Base-by-base conservation (phyloP, 305 asterid genomes). In the Fraxinus paxiana region DNA sequence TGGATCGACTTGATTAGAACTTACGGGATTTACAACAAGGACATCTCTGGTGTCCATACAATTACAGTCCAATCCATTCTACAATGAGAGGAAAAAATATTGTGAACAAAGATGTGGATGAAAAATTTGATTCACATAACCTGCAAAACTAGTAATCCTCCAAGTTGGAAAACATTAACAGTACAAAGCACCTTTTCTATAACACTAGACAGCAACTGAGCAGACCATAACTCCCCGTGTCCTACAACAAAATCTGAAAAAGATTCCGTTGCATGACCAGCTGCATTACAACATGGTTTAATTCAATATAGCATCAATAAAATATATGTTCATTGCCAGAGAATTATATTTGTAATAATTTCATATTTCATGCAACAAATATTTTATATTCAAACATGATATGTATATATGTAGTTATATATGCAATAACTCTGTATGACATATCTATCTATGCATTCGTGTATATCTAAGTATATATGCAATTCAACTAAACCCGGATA, bases 31-130 rank as follows among this genome's bases (percentile, higher is more conserved):
- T 73, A 96, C 99, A 82, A 96, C 83, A 75, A 96, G 96, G 59
- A 96, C 99, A 75, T 96, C 94, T 86, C 99, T 87, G 72, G 99
- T 94, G 92, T 96, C 99, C 99, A 96, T 96, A 91, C 94, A 92
- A 20, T 82, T 77, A 86, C 96, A 92, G 74, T 88, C 87, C 54
- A 81, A 73, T 83, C 97, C 98, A 88, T 80, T 90, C 99, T 96
- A 83, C 89, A 87, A 67, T 77, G 79, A 78, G 82, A 82, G 38
- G 77, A 79, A 76, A 82, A 71, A 79, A 78, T 76, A 28, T 69
- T 26, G 67, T 67, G 43, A 77, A 79, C 56, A 63, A 70, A 81
- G 24, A 70, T 15, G 13, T 6, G 12, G 43, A 70, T 70, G 43
- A 54, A 31, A 4, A 59, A 43, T 33, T 73, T 38, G 84, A 80